Evolutionary conservation across 345 rosid genomes (phyloP).

Genomic region (Laguncularia racemosa): DNA sequence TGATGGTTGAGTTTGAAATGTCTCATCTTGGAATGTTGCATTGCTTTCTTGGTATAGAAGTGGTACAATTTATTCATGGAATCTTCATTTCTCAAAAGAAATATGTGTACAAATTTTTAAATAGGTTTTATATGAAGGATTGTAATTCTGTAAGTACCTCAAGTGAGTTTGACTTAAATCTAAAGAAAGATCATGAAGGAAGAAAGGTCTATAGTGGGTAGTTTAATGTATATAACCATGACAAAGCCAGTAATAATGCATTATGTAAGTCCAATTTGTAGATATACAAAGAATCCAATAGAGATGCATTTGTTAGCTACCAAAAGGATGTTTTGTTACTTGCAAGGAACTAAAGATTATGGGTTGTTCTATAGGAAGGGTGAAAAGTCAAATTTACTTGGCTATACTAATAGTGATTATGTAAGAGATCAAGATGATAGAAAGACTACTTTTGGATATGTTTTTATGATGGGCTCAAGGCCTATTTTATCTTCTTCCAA

Average conservation of each 20-base stretch:
- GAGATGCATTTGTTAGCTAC: too few species aligned
- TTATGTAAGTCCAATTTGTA: too few species aligned
- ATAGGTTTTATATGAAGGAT: not conserved
- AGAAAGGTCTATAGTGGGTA: too few species aligned
- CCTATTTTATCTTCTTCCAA: not conserved
- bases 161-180: too few species aligned
- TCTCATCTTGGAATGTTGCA: conserved; percentile 1
- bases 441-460: not conserved
- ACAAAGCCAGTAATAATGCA: too few species aligned
- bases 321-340: too few species aligned
- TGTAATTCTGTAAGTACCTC: not conserved
- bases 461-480: not conserved
- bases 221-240: too few species aligned
- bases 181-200: too few species aligned
- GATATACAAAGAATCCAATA: too few species aligned
- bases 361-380: not conserved
- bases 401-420: not conserved
- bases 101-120: not conserved
- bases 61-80: not conserved
- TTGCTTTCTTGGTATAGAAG: conserved; percentile 6
- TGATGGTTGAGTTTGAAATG: conserved; percentile 3
- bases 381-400: not conserved
- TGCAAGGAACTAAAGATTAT: not conserved
- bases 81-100: not conserved
- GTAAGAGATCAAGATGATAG: not conserved